These are phyloP conservation scores for Dalbergia cochinchinensis DNA, from an alignment of 306 rosid genomes.

Conservation along the genomic window DNA sequence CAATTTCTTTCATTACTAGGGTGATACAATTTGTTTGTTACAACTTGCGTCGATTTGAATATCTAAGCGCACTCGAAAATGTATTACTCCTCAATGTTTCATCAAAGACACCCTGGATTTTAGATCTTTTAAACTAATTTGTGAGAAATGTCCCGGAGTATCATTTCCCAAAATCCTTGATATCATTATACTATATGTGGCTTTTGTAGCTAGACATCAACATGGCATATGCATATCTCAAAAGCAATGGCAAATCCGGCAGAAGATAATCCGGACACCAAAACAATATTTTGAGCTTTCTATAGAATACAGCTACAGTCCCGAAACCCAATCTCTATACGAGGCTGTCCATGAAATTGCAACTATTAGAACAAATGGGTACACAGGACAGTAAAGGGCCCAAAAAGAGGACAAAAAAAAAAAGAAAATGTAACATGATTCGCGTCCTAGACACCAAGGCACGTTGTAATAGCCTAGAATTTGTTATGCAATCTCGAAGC, in stretches of 20 bases:
- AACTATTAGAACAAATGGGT: constrained; percentile 24
- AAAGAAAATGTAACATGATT: too few species aligned
- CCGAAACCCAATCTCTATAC: background rate
- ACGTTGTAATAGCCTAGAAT: constrained; percentile 13
- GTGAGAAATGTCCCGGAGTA: background rate
- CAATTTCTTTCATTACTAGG: too few species aligned
- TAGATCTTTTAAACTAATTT: too few species aligned
- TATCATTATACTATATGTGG: background rate
- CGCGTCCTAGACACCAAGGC: background rate
- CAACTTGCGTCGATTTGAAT: too few species aligned
- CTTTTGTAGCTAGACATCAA: background rate
- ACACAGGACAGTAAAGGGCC: constrained; percentile 14
- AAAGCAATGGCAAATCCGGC: background rate
- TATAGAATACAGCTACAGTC: constrained; percentile 10
- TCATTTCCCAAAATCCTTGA: background rate
- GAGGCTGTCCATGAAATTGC: constrained; percentile 13
- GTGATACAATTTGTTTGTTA: too few species aligned
- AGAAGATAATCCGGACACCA: constrained; percentile 23
- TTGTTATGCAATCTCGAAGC: constrained; percentile 39
- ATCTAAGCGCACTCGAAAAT: too few species aligned
- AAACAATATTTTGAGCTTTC: background rate
- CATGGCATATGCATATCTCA: background rate
- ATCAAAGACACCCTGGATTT: too few species aligned
- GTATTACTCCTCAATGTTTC: too few species aligned
- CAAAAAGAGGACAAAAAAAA: constrained; percentile 2